phyloP scores from a whole-genome alignment of 176 grass and related monocot genomes.

The Bothriochloa decipiens region DNA sequence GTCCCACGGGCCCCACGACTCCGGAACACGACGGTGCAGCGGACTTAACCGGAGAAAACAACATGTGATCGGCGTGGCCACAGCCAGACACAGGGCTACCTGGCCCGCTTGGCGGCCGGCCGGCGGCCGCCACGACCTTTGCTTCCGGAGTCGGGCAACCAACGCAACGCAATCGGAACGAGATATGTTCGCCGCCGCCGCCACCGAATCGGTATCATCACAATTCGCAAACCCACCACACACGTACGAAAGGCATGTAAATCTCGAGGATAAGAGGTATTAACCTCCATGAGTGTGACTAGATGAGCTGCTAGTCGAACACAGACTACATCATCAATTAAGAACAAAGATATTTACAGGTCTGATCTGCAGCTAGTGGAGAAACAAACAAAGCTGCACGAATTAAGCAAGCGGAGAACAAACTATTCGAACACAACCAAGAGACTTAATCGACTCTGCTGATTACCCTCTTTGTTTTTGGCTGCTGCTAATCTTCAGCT shows the following conservation, averaged over 20 bases:
- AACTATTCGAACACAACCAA: not conserved
- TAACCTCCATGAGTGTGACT: not conserved
- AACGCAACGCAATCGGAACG: constrained; percentile 1
- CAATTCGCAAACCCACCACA: not conserved
- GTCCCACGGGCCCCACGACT: not conserved
- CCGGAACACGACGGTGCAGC: not conserved
- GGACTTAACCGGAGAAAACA: constrained; percentile 18
- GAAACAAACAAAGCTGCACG: not conserved
- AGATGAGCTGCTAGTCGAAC: not conserved
- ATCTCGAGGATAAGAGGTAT: not conserved
- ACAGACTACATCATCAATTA: constrained; percentile 18
- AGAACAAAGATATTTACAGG: constrained; percentile 39
- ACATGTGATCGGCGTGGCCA: constrained; percentile 33
- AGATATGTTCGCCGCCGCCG: not conserved
- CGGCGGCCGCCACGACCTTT: constrained; percentile 12
- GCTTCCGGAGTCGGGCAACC: constrained; percentile 25
- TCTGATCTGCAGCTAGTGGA: not conserved
- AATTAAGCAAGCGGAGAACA: not conserved
- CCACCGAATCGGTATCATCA: constrained; percentile 5
- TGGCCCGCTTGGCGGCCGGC: not conserved
- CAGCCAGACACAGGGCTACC: constrained; percentile 31
- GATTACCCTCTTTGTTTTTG: not conserved
- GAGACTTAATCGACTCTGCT: not conserved
- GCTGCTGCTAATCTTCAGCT: not conserved
- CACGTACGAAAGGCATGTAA: not conserved